Base-by-base conservation (phyloP, 345 rosid species). In the Euclidium syriacum region DNA sequence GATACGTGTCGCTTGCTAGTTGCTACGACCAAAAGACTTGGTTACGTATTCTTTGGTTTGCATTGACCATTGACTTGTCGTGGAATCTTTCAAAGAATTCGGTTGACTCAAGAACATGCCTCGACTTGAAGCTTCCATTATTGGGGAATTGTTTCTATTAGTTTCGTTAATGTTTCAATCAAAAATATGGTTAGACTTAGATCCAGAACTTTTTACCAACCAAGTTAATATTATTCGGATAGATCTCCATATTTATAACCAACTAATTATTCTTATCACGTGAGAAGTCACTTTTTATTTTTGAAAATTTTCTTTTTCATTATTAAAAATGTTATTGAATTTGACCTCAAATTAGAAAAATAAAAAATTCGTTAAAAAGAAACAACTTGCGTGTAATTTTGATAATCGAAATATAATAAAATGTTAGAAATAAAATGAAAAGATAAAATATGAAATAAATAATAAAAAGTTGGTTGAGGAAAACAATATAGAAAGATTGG, bases 11-110 rank as follows among this genome's bases (percentile, higher is more conserved):
- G 1, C 22, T 1, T 55, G n/a, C n/a, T 6, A 41, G 10, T 59
- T n/a, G n/a, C n/a, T n/a, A n/a, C n/a, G 38, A 32, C 60, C 20
- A 32, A 59, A 40, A 39, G 17, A 8, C 8, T 41, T 25, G 0
- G 58, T 40, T 58, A 68, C 73, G 73, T 42, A 39, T 6, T 32
- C 33, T 52, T 60, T 42, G 61, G 73, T 10, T 68, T 60, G 6
- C 4, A 9, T 60, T 68, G 73, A 68, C 67, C 62, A 41, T 52
- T 60, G 54, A 68, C 73, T 52, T 52, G 4, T 52, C 30, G 23
- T 66, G 2, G 52, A 40, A 64, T 40, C 25, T 10, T 17, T 10
- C 24, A 23, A 44, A 18, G 6, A 36, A 1, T 39, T 43, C 0
- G 16, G 55, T 55, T 55, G 70, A 65, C 62, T 27, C 25, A 8